These are phyloP conservation scores for Murraya paniculata DNA, from an alignment of 345 rosid genomes.

Conservation along the genomic window DNA sequence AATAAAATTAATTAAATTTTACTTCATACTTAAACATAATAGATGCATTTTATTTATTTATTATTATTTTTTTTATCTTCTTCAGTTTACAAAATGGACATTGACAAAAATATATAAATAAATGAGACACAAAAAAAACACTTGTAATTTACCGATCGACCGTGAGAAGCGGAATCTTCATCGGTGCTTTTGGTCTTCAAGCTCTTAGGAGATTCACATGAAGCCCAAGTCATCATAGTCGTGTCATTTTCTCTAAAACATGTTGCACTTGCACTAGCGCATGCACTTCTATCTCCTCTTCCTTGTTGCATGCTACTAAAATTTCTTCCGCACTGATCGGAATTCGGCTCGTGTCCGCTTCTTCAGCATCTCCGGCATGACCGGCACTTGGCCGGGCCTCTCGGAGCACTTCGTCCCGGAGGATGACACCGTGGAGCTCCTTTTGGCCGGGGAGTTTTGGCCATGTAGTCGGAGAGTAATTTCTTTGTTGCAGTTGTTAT, in stretches of 20 bases:
- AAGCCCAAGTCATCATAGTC: conserved; percentile 39
- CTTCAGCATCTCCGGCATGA: conserved; percentile 10
- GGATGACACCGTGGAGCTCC: conserved; percentile 7
- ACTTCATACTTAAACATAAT: too few relatives aligned
- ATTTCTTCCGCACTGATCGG: conserved; percentile 5
- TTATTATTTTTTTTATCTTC: too few relatives aligned
- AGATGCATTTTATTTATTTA: too few relatives aligned
- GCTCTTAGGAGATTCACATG: conserved; percentile 44
- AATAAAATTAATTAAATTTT: background rate
- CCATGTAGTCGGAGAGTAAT: background rate
- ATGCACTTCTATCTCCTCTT: conserved; percentile 18
- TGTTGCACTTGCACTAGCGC: conserved; percentile 33
- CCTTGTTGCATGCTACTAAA: conserved; percentile 5
- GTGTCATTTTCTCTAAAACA: conserved; percentile 30
- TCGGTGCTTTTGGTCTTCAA: conserved; percentile 44
- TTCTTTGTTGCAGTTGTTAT: background rate
- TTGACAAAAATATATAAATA: background rate
- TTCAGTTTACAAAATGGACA: background rate
- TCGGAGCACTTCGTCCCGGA: background rate
- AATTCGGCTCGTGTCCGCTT: conserved; percentile 29
- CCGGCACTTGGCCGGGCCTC: background rate
- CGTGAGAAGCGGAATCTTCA: conserved; percentile 40
- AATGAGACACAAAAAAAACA: background rate
- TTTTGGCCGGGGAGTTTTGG: background rate
- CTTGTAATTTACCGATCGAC: conserved; percentile 43